phyloP scores from a whole-genome alignment of 352 stramenopile genomes.

The Globisporangium irregulare region DNA sequence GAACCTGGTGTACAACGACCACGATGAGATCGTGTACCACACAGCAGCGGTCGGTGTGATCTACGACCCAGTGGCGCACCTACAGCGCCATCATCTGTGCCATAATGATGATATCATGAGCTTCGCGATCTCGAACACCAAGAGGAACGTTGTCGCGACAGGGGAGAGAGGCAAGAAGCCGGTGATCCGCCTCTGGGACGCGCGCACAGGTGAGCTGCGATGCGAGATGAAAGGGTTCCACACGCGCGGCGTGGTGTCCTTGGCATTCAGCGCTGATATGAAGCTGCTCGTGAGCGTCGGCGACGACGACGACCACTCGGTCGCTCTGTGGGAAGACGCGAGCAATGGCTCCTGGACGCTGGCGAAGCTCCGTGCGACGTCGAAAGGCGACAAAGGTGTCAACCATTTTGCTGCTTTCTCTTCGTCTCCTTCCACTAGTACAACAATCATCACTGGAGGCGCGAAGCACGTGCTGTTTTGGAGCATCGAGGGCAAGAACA shows the following conservation, averaged over 20 bases:
- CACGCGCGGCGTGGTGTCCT: conserved; percentile 57
- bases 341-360: conserved; percentile 70
- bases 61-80: conserved; percentile 61
- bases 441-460: conserved; percentile 48
- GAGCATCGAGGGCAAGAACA: conserved; percentile 50
- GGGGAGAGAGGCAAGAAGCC: conserved; percentile 81
- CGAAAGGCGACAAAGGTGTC: conserved; percentile 52
- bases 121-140: conserved; percentile 57
- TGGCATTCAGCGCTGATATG: conserved; percentile 63
- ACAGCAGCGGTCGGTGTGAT: conserved; percentile 86
- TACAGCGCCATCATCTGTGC: conserved; percentile 78
- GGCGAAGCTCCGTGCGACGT: conserved; percentile 35
- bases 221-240: conserved; percentile 68
- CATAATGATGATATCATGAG: conserved; percentile 89
- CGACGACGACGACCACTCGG: conserved; percentile 78
- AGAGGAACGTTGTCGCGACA: conserved; percentile 77
- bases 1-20: conserved; percentile 73
- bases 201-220: conserved; percentile 62
- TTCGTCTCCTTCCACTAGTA: background rate
- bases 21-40: conserved; percentile 84
- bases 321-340: conserved; percentile 72
- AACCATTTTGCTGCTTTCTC: conserved; percentile 59
- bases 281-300: conserved; percentile 67
- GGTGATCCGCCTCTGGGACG: conserved; percentile 80
- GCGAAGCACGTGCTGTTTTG: conserved; percentile 75